Base-by-base conservation (phyloP, 805 yeast genomes). In the Myxozyma melibiosi region DNA sequence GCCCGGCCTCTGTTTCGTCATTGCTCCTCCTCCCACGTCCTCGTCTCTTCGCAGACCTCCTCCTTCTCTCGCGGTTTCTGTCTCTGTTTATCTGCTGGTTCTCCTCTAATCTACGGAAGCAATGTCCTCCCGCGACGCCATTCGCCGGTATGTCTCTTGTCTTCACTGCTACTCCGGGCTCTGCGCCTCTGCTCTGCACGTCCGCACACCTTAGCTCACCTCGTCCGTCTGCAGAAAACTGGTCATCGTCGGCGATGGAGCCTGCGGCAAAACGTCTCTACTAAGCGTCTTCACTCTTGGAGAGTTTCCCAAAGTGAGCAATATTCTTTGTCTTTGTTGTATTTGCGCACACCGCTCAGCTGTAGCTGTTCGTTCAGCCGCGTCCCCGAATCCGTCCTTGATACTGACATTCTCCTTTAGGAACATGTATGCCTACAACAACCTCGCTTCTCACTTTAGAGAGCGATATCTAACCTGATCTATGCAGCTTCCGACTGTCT, bases 201-300 rank as follows among this genome's bases (percentile, higher is more conserved):
- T 14, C 40, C 40, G 40, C 20, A 8, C 22, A 7, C 20, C 14
- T n/a, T n/a, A 18, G 30, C 49, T 34, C 7, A 31, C 37, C 9
- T 24, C 34, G 20, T 14, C 8, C 45, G 16, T 24, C 35, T 3
- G 14, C 52, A 53, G 65, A 13, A 62, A 62, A 47, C 59, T 62
- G 41, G 66, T 63, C 25, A 63, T 63, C 20, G 56, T 63, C 38
- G 66, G 66, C 42, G 66, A 63, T 34, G 66, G 66, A 82, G 97
- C 98, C 22, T 92, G 97, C 77, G 99, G 99, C 74, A 92, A 92
- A 72, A 92, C 99, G 1, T 91, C 97, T 9, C 78, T 94, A 53
- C 78, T 92, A 68, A 94, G 92, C 71, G 97, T 90, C 20, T 91
- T 91, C 74, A 89, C 97, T 0, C 72, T 90, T 33, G 97, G 97